Base-by-base conservation (phyloP, 139 green algal species). In the Trebouxia sp. region DNA sequence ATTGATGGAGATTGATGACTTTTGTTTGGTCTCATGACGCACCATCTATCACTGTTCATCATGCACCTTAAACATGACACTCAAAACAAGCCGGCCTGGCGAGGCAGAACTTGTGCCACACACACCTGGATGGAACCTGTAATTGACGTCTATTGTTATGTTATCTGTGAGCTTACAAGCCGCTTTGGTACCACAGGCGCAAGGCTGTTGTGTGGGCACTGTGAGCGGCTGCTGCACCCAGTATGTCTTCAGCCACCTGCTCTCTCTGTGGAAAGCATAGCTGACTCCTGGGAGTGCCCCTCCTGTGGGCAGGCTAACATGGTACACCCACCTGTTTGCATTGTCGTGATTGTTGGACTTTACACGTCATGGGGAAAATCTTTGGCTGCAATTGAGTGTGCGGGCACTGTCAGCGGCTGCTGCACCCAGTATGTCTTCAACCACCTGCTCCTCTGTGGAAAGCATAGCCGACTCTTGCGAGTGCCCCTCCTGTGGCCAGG, bases 391-490 rank as follows among this genome's bases (percentile, higher is more conserved):
- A n/a, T n/a, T n/a, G n/a, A n/a, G n/a, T 75, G 26, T 89, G 85
- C 58, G 10, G 30, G 22, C 28, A 62, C 55, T 83, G 77, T 62
- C 51, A 87, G 65, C 82, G 88, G 9, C 74, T 75, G 38, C 81
- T 89, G 75, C 90, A 94, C 81, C 76, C 88, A 24, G 56, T 94
- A n/a, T 94, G 90, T 83, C 86, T 93, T 65, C 48, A 51, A 10
- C 82, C 82, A 15, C 85, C 89, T 15, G 82, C 76, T 1, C 77
- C 24, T 81, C 66, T 30, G 65, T 58, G 3, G 75, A 69, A 0
- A 69, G 87, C 65, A 69, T 89, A 78, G 81, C 76, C 0, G 69
- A 69, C 5, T 26, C 30, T 6, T 92, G 89, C 84, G 55, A 38
- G 48, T 92, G 88, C 79, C 81, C 82, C 24, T 72, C 51, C 76